These are phyloP conservation scores for Candolleomyces eurysporus DNA, from an alignment of 768 basidiomycete genomes.

Conservation along the genomic window DNA sequence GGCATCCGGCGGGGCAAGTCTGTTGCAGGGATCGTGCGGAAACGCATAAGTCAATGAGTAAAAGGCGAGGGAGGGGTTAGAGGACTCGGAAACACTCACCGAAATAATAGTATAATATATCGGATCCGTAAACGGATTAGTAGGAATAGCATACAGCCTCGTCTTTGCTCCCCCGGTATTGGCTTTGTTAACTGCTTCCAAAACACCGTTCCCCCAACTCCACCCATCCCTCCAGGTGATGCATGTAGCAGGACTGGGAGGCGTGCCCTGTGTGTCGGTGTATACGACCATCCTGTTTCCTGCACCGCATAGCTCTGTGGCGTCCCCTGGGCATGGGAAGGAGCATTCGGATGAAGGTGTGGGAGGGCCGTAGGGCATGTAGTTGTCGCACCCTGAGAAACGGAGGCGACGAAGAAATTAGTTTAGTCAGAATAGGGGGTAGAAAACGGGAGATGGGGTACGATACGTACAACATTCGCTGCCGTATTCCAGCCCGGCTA, in stretches of 20 bases:
- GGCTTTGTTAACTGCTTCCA: constrained; percentile 13
- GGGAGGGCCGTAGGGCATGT: constrained; percentile 12
- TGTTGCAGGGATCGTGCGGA: not conserved
- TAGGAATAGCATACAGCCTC: constrained; percentile 14
- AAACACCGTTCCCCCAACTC: constrained; percentile 13
- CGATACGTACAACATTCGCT: constrained; percentile 13
- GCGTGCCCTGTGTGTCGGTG: constrained; percentile 24
- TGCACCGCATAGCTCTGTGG: constrained; percentile 44
- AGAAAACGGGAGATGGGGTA: not conserved
- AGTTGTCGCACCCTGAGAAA: constrained; percentile 19
- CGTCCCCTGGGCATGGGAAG: constrained; percentile 44
- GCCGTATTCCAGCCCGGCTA: constrained; percentile 8
- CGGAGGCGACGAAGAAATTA: too few species aligned
- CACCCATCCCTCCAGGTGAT: constrained; percentile 14
- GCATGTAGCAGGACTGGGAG: constrained; percentile 14
- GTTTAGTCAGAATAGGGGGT: not conserved
- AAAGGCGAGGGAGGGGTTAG: not conserved
- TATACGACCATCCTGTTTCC: constrained; percentile 43
- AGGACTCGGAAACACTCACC: constrained; percentile 4
- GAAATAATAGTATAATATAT: constrained; percentile 19
- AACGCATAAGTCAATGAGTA: not conserved
- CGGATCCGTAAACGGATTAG: constrained; percentile 16
- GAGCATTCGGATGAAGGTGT: constrained; percentile 32
- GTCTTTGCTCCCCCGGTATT: constrained; percentile 5
- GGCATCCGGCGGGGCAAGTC: constrained; percentile 16